Evolutionary conservation across 73 alveolate genomes (phyloP).

Genomic region (Uronychia setigera): DNA sequence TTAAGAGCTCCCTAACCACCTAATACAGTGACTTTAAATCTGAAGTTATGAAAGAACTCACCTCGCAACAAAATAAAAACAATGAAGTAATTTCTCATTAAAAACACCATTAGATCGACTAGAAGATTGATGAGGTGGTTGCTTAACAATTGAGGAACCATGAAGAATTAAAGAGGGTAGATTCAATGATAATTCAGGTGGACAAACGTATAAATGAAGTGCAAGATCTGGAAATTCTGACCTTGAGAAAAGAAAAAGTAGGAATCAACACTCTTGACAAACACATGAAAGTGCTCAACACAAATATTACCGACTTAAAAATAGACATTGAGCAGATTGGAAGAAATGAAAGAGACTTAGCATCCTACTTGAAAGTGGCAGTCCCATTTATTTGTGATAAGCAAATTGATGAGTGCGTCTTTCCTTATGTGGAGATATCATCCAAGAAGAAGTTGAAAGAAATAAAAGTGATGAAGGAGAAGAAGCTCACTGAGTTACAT

Average conservation of each 20-base stretch:
- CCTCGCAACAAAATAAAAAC: neutral
- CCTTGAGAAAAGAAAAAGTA: neutral
- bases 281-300: too few species aligned
- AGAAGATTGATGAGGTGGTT: neutral
- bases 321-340: neutral
- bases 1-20: neutral
- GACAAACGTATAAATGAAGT: neutral
- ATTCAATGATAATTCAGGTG: neutral
- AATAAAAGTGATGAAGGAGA: neutral
- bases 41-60: neutral
- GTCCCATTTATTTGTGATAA: neutral
- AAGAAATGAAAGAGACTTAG: neutral
- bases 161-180: neutral
- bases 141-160: neutral
- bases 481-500: neutral
- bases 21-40: neutral
- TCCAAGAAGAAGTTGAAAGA: neutral
- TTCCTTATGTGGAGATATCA: neutral
- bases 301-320: neutral
- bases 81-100: neutral
- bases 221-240: neutral
- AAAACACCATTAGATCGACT: neutral
- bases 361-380: neutral
- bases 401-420: neutral
- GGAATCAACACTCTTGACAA: neutral